Percentiles rank a stretch among this genome's conserved stretches.
These are phyloP conservation scores for Vaccinium myrtillus DNA, from an alignment of 148 eudicot species.

Conservation along the genomic window DNA sequence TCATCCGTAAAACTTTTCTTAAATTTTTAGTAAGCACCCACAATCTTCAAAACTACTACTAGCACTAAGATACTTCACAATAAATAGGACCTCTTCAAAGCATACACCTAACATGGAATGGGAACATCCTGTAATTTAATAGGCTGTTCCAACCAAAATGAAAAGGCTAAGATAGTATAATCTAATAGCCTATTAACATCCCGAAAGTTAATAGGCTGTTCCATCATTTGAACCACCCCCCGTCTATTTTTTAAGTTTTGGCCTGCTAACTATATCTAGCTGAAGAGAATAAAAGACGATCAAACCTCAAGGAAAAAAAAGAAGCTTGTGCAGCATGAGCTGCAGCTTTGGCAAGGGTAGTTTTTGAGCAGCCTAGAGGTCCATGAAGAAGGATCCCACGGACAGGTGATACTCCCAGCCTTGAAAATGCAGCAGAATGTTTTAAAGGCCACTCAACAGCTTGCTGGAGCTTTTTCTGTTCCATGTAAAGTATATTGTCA, in stretches of 20 bases:
- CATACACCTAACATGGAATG: no score
- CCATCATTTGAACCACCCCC: background rate
- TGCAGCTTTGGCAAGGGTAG: conserved; percentile 97
- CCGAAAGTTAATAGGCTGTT: background rate
- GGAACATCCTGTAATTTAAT: no score
- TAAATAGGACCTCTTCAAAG: no score
- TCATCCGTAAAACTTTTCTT: no score
- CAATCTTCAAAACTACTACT: no score
- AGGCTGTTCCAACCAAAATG: background rate
- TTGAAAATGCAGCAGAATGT: conserved; percentile 70
- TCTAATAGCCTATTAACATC: background rate
- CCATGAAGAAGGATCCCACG: conserved; percentile 96
- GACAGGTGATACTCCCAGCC: conserved; percentile 74
- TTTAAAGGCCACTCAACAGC: conserved; percentile 98
- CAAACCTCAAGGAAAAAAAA: conserved; percentile 86
- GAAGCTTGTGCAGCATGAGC: conserved; percentile 95
- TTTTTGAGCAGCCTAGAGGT: conserved; percentile 99
- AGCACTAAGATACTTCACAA: no score
- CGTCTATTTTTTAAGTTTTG: background rate
- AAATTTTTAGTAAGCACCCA: no score
- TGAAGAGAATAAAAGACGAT: conserved; percentile 9
- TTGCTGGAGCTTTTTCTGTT: no score
- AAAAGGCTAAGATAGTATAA: background rate
- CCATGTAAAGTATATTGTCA: no score
- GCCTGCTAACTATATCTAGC: background rate